phyloP scores from a whole-genome alignment of 2,329 filamentous ascomycete genomes.

The Fusarium aywerte region DNA sequence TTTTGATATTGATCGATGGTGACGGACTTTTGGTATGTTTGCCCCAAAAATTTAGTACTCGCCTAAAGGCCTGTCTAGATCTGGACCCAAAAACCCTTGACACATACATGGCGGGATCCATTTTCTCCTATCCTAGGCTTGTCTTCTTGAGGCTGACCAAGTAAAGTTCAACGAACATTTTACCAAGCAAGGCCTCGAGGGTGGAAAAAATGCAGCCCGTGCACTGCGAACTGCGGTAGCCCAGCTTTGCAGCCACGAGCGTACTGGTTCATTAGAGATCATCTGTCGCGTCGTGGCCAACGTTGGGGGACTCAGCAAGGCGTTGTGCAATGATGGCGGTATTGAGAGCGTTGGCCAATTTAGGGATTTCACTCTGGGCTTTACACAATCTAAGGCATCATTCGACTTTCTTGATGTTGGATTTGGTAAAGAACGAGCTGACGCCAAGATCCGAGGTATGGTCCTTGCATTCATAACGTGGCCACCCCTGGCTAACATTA shows the following conservation, averaged over 20 bases:
- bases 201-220: slow-evolving; percentile 64
- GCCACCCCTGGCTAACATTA: slow-evolving; percentile 12
- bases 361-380: slow-evolving; percentile 68
- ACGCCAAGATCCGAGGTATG: slow-evolving; percentile 70
- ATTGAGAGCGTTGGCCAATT: slow-evolving; percentile 59
- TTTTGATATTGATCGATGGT: slow-evolving; percentile 70
- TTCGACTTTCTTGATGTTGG: slow-evolving; percentile 75
- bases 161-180: slow-evolving; percentile 67
- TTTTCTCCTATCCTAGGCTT: neutral
- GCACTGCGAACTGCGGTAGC: slow-evolving; percentile 61
- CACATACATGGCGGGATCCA: neutral
- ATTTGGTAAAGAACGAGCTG: slow-evolving; percentile 66
- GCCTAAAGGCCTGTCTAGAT: neutral
- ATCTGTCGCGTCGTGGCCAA: slow-evolving; percentile 68
- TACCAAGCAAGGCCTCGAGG: slow-evolving; percentile 65
- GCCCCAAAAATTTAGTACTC: neutral
- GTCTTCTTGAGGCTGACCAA: slow-evolving; percentile 1
- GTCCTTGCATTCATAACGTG: neutral
- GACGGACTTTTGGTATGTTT: slow-evolving; percentile 67
- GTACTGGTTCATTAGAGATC: slow-evolving; percentile 62
- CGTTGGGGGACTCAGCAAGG: slow-evolving; percentile 60
- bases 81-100: neutral
- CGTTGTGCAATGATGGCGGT: slow-evolving; percentile 61
- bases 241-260: slow-evolving; percentile 56
- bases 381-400: slow-evolving; percentile 67